A percentile compares a stretch with the other conserved stretches of the same genome.
These are phyloP conservation scores for Ogataea kodamae DNA, from an alignment of 805 yeast species.

Conservation along the genomic window DNA sequence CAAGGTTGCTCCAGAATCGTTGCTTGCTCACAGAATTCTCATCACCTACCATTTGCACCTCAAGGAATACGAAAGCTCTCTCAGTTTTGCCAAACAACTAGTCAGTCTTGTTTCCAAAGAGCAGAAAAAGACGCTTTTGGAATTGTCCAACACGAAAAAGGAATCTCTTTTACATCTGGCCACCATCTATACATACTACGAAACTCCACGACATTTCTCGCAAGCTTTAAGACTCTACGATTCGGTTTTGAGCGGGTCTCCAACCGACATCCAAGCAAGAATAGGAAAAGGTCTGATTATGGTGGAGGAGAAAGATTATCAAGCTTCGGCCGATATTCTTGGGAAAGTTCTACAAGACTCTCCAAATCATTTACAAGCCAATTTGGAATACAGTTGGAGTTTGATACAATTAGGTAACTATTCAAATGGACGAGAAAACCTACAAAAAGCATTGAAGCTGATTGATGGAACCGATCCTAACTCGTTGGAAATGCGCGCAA, in stretches of 20 bases:
- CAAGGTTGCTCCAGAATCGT: constrained; percentile 35
- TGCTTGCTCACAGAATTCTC: constrained; percentile 64
- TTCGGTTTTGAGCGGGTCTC: constrained; percentile 43
- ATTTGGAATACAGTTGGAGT: constrained; percentile 78
- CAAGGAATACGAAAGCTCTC: constrained; percentile 61
- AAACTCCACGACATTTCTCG: constrained; percentile 83
- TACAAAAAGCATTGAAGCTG: constrained; percentile 44
- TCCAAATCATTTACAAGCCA: constrained; percentile 57
- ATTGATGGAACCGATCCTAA: constrained; percentile 48
- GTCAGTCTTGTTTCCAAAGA: constrained; percentile 50
- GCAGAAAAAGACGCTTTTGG: constrained; percentile 44
- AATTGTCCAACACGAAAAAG: constrained; percentile 48
- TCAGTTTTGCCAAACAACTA: constrained; percentile 58
- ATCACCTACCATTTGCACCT: constrained; percentile 56
- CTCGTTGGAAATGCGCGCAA: constrained; percentile 55
- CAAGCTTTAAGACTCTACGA: constrained; percentile 73
- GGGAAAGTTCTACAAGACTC: constrained; percentile 43
- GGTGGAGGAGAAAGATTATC: constrained; percentile 58
- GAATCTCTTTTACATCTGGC: constrained; percentile 68
- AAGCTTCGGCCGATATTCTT: constrained; percentile 53
- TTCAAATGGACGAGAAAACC: constrained; percentile 48
- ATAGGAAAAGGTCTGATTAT: constrained; percentile 81
- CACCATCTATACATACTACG: constrained; percentile 73
- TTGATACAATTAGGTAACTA: constrained; percentile 50
- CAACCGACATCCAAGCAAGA: constrained; percentile 49